Percentiles rank a stretch among this genome's conserved stretches.
These are phyloP conservation scores for Candida stauntonica DNA, from an alignment of 805 yeast genomes.

Conservation along the genomic window DNA sequence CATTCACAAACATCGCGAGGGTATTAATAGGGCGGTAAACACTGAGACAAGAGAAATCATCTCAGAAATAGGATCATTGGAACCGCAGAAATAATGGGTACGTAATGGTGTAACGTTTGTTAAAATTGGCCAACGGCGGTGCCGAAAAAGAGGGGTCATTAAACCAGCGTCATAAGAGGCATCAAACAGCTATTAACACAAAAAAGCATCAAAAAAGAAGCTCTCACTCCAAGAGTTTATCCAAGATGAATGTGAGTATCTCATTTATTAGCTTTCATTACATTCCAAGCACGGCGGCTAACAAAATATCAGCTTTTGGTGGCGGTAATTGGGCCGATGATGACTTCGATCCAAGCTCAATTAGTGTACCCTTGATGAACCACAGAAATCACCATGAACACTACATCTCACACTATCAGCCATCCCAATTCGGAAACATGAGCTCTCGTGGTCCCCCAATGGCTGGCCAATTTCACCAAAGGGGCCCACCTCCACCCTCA, in stretches of 20 bases:
- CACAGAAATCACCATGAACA: slow-evolving; percentile 12
- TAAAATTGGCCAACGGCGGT: too few relatives aligned
- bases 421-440: slow-evolving; percentile 1
- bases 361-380: slow-evolving; percentile 41
- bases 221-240: slow-evolving; percentile 24
- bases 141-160: too few relatives aligned
- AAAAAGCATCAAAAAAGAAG: slow-evolving; percentile 23
- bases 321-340: slow-evolving; percentile 70
- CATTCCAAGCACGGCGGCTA: not conserved
- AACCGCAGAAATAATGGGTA: too few relatives aligned
- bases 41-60: too few relatives aligned
- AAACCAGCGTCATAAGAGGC: too few relatives aligned
- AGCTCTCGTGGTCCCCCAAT: not conserved
- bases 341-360: slow-evolving; percentile 59
- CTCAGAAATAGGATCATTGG: too few relatives aligned
- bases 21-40: too few relatives aligned
- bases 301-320: slow-evolving; percentile 14
- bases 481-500: not conserved
- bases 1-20: too few relatives aligned
- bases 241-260: slow-evolving; percentile 21
- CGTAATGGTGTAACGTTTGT: too few relatives aligned
- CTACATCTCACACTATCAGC: not conserved
- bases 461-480: slow-evolving; percentile 1
- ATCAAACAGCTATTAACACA: too few relatives aligned
- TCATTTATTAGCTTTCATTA: not conserved